Percentiles rank a stretch among this genome's conserved stretches.
phyloP scores from a whole-genome alignment of 352 stramenopile genomes.

The Pythium diclinum region DNA sequence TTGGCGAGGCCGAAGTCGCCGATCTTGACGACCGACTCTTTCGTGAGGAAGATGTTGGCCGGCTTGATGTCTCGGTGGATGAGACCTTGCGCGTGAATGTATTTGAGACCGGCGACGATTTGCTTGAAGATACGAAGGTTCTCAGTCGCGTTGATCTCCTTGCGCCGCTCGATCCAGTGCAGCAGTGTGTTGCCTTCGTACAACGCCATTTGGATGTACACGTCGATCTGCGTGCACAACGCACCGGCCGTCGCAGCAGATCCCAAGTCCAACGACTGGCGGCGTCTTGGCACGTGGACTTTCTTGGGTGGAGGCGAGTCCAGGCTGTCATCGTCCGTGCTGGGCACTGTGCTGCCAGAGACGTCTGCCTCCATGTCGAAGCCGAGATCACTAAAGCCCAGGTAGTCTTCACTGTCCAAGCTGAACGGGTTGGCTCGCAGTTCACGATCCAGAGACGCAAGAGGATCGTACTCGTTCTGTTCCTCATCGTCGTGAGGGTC shows the following conservation, averaged over 20 bases:
- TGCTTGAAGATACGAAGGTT: conserved; percentile 75
- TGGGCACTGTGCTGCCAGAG: neutral
- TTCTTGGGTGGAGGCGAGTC: neutral
- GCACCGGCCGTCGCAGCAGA: conserved; percentile 16
- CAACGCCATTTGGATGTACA: conserved; percentile 94
- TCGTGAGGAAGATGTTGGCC: conserved; percentile 78
- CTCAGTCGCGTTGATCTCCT: conserved; percentile 36
- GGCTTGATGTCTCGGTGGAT: conserved; percentile 83
- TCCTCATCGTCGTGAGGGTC: conserved; percentile 26
- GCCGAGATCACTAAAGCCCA: conserved; percentile 48
- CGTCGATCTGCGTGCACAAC: conserved; percentile 73
- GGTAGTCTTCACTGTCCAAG: conserved; percentile 30
- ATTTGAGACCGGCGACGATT: conserved; percentile 68
- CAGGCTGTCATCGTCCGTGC: neutral
- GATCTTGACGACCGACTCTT: conserved; percentile 75
- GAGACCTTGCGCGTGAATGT: conserved; percentile 70
- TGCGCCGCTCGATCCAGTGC: conserved; percentile 68
- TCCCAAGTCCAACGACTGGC: conserved; percentile 27
- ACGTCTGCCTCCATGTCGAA: conserved; percentile 47
- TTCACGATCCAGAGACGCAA: neutral
- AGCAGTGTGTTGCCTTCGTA: conserved; percentile 89
- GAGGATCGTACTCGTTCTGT: neutral
- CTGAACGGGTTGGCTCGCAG: neutral
- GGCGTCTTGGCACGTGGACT: conserved; percentile 21
- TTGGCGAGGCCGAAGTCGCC: conserved; percentile 81